Base-by-base conservation (phyloP, 129 eudicot species). In the Tagetes erecta region DNA sequence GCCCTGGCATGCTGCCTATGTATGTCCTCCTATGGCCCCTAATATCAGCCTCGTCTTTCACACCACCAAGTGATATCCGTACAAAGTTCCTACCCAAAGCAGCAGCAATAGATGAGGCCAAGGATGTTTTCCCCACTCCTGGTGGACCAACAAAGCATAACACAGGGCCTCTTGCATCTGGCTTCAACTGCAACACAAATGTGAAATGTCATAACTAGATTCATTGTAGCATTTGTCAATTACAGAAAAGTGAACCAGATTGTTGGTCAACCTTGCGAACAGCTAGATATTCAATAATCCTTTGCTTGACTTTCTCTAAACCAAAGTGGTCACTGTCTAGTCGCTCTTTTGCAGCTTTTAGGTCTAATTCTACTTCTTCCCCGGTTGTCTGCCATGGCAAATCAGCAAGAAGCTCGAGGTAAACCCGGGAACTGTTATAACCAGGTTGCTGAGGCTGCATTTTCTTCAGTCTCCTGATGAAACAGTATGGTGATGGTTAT, bases 381-480 rank as follows among this genome's bases (percentile, higher is more conserved):
- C 96, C 88, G 60, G 87, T 87, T 45, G 91, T 88, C 78, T 84
- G 89, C 98, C 98, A 94, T 56, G 98, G 98, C 57, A 94, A 86
- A 64, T 94, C 98, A 67, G 97, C 89, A 84, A 94, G 98, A 81
- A 94, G 96, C 78, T 94, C 98, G 55, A 94, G 87, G 78, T 94
- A 94, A 47, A 90, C 97, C 64, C 98, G 93, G 62, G 97, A 94
- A 78, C 98, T 94, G 70, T 84, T 87, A 58, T 90, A 93, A 57
- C 98, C 98, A 81, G 97, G 98, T 86, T 93, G 98, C 82, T 87
- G 97, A 73, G 98, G 97, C 85, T 90, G 98, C 98, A 93, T 93
- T 83, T 93, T 93, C 81, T 93, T 93, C 13, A 93, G 89, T 73
- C 96, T 87, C 98, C 98, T 93, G 90, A 20, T 53, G 73, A 63